Evolutionary conservation across 192 early-diverging fungal genomes (phyloP).

Genomic region (Endogone sp.): DNA sequence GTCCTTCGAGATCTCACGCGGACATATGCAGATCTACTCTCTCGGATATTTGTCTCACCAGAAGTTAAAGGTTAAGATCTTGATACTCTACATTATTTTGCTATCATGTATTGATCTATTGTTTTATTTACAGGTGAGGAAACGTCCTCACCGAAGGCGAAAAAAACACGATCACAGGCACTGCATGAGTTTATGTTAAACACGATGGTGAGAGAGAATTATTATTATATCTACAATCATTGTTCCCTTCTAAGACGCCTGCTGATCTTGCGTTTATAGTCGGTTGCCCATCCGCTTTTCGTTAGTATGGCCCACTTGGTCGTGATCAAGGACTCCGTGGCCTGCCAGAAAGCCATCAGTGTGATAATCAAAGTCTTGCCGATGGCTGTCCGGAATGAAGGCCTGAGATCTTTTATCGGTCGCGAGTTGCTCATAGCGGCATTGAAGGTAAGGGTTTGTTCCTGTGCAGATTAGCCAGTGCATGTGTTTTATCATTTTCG

Average conservation of each 20-base stretch:
- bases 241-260: background rate
- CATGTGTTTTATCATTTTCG: background rate
- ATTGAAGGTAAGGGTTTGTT: background rate
- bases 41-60: background rate
- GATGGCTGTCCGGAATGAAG: background rate
- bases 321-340: conserved; percentile 6
- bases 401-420: conserved; percentile 8
- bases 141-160: background rate
- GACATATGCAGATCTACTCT: conserved; percentile 9
- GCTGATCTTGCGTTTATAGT: background rate
- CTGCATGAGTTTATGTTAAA: conserved; percentile 5
- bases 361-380: conserved; percentile 5
- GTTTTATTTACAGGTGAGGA: background rate
- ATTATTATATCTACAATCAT: background rate
- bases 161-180: background rate
- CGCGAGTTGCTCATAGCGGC: conserved; percentile 7
- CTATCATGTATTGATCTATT: background rate
- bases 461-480: background rate
- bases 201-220: background rate
- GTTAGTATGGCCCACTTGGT: conserved; percentile 9
- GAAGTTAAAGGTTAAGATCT: background rate
- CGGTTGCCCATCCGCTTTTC: background rate
- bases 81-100: background rate
- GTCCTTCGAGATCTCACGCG: conserved; percentile 10
- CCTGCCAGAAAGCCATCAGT: background rate